Evolutionary conservation across 108 stramenopile species (phyloP).

Genomic region (Nitzschia sp.): DNA sequence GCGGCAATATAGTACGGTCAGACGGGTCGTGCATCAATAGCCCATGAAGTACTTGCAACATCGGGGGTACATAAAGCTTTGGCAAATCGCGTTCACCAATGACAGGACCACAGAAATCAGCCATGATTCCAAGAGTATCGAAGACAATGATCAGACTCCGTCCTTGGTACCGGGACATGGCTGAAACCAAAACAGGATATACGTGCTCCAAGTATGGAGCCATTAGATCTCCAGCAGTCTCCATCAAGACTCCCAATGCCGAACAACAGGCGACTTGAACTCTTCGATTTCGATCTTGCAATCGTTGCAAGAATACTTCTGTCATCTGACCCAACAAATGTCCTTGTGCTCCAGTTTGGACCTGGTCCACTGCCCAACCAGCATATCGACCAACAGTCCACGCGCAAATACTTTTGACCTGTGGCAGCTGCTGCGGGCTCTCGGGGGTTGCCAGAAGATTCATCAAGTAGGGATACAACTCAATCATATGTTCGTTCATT

Average conservation of each 20-base stretch:
- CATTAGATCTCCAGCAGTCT: conserved; percentile 81
- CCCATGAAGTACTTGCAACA: conserved; percentile 66
- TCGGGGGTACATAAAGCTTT: conserved; percentile 68
- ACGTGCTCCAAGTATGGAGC: conserved; percentile 80
- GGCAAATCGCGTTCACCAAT: conserved; percentile 82
- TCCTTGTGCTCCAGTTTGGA: conserved; percentile 58
- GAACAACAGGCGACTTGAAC: conserved; percentile 87
- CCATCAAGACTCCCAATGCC: conserved; percentile 80
- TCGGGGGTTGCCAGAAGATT: conserved; percentile 52
- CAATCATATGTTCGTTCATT: conserved; percentile 65
- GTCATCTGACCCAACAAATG: conserved; percentile 70
- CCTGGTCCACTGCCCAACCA: conserved; percentile 80
- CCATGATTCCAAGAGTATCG: conserved; percentile 86
- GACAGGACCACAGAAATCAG: conserved; percentile 74
- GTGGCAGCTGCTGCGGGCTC: conserved; percentile 58
- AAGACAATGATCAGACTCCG: conserved; percentile 82
- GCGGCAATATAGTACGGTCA: conserved; percentile 77
- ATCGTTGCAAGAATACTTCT: conserved; percentile 64
- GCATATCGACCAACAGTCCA: conserved; percentile 88
- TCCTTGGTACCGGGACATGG: conserved; percentile 67
- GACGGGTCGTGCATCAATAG: conserved; percentile 63
- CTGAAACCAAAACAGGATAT: conserved; percentile 59
- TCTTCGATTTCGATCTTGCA: conserved; percentile 73
- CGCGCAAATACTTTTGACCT: conserved; percentile 80
- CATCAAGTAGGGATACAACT: conserved; percentile 84